A percentile compares a stretch with the other conserved stretches of the same genome.
Conservation (phyloP, 1,284 basidiomycete species). For the Apiotrichum gamsii region DNA sequence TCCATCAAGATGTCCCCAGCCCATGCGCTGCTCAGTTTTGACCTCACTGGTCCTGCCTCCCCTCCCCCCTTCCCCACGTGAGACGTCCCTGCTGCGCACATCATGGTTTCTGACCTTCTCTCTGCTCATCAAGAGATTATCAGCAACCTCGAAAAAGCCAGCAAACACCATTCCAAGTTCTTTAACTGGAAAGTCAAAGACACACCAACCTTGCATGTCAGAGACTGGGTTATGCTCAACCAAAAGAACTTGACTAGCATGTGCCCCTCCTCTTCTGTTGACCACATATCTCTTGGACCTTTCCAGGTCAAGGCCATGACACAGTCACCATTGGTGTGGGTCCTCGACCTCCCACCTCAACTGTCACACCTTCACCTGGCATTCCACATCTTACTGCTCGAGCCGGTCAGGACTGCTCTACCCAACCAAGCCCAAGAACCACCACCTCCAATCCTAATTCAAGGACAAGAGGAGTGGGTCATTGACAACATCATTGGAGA, state of each 20-base stretch:
- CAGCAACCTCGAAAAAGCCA: not conserved
- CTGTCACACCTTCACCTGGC: constrained; percentile 44
- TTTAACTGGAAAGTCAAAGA: not conserved
- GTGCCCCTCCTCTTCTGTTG: constrained; percentile 47
- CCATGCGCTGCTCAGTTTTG: too few species aligned
- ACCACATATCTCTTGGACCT: constrained; percentile 46
- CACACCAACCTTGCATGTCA: constrained; percentile 8
- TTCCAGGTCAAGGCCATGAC: constrained; percentile 27
- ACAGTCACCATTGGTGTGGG: constrained; percentile 11
- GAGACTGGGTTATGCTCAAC: constrained; percentile 46
- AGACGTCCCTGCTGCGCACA: constrained; percentile 51
- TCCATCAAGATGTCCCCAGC: constrained; percentile 47
- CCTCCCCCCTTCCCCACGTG: too few species aligned
- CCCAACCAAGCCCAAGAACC: constrained; percentile 29
- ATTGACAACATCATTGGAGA: constrained; percentile 26
- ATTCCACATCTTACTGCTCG: constrained; percentile 48
- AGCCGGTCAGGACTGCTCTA: constrained; percentile 40
- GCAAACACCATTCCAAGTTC: not conserved
- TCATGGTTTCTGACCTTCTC: constrained; percentile 43
- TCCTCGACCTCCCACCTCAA: constrained; percentile 43
- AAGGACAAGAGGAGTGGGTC: constrained; percentile 25
- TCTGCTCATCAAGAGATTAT: not conserved
- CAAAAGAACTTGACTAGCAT: constrained; percentile 42
- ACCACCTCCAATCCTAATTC: constrained; percentile 32
- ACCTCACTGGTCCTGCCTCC: too few species aligned